These are phyloP conservation scores for Erythrophleum fordii DNA, from an alignment of 306 rosid genomes.

Conservation along the genomic window DNA sequence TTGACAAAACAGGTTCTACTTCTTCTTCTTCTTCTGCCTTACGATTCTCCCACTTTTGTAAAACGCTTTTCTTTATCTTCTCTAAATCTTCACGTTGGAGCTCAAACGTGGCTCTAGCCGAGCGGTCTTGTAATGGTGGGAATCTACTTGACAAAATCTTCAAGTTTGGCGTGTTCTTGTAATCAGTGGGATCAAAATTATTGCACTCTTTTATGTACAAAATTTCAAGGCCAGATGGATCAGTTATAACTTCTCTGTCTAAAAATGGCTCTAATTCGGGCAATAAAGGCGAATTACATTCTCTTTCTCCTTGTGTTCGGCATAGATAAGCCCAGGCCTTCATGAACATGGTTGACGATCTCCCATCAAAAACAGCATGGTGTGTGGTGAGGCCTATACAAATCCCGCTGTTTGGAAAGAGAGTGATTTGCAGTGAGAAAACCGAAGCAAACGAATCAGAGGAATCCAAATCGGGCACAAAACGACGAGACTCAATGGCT, in stretches of 20 bases:
- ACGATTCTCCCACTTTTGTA: not conserved
- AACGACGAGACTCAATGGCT: constrained; percentile 33
- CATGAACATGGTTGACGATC: constrained; percentile 38
- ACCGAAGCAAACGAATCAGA: constrained; percentile 25
- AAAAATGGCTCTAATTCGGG: constrained; percentile 43
- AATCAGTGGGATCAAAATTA: not conserved
- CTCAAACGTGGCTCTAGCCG: constrained; percentile 40
- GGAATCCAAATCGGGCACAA: constrained; percentile 41
- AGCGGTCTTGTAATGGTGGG: not conserved
- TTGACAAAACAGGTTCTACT: not conserved
- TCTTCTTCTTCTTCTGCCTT: not conserved
- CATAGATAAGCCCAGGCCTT: constrained; percentile 51
- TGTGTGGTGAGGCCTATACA: constrained; percentile 48
- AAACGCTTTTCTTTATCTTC: not conserved
- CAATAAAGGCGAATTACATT: not conserved
- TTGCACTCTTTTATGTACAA: not conserved
- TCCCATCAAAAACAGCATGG: constrained; percentile 50
- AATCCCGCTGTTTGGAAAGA: constrained; percentile 47
- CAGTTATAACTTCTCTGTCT: not conserved
- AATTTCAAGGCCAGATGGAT: not conserved
- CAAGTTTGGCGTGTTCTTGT: not conserved
- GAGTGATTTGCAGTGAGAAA: constrained; percentile 48
- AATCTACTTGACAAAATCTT: not conserved
- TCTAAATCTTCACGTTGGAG: constrained; percentile 16
- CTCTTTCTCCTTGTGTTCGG: not conserved